Evolutionary conservation across 345 rosid genomes (phyloP).

Genomic region (Arabis alpina): DNA sequence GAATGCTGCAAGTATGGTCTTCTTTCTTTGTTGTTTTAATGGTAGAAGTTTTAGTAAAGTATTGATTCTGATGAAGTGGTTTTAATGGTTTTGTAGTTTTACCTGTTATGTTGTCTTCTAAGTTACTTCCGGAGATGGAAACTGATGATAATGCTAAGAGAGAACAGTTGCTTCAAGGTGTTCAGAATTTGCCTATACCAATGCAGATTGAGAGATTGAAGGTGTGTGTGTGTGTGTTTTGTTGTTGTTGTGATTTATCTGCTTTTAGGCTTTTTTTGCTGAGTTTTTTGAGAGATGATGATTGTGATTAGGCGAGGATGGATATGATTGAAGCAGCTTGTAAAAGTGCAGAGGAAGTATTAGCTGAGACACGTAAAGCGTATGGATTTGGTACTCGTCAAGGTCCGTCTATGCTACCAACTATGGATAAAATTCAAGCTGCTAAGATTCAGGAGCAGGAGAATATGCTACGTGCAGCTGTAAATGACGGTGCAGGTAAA

Average conservation of each 20-base stretch:
- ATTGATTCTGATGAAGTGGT: too few species aligned
- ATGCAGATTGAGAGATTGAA: slow-evolving; percentile 79
- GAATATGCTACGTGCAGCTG: slow-evolving; percentile 73
- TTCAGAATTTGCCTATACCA: slow-evolving; percentile 75
- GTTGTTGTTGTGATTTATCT: not conserved
- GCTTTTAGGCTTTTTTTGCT: not conserved
- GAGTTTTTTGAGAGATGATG: slow-evolving; percentile 14
- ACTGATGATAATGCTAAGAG: slow-evolving; percentile 74
- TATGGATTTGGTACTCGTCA: slow-evolving; percentile 80
- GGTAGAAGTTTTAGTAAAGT: too few species aligned
- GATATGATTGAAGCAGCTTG: slow-evolving; percentile 92
- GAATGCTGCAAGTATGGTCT: slow-evolving; percentile 69
- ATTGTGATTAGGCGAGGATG: slow-evolving; percentile 61
- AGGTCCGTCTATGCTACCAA: slow-evolving; percentile 80
- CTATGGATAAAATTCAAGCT: slow-evolving; percentile 85
- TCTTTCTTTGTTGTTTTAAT: not conserved
- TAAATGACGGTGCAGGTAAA: slow-evolving; percentile 76
- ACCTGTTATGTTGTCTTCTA: slow-evolving; percentile 95
- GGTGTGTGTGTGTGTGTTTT: slow-evolving; percentile 54
- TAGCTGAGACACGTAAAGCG: slow-evolving; percentile 88
- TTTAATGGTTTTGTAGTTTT: slow-evolving; percentile 55
- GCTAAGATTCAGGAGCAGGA: slow-evolving; percentile 91
- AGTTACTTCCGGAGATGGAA: slow-evolving; percentile 95
- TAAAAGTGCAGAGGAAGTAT: slow-evolving; percentile 84
- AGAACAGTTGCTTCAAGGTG: slow-evolving; percentile 87